Percentiles rank a stretch among this genome's conserved stretches.
Conservation (phyloP, 257 asterid species). For the Solanum sejunctum region DNA sequence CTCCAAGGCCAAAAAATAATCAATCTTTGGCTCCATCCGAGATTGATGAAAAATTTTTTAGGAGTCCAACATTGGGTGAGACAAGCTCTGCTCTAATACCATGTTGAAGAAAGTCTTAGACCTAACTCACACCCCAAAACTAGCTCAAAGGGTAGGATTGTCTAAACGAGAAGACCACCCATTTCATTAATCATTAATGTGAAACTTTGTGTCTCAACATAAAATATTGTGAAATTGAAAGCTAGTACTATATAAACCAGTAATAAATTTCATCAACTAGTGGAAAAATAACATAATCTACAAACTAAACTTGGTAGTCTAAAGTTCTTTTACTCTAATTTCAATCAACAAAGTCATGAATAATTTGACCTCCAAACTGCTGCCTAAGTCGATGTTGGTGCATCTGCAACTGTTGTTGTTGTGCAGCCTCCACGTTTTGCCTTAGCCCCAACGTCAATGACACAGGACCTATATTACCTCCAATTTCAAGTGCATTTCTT, state of each 20-base stretch:
- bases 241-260: background rate
- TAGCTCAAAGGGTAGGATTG: too few species aligned
- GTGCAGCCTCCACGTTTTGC: constrained; percentile 41
- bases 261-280: background rate
- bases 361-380: constrained; percentile 17
- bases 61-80: too few species aligned
- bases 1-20: too few species aligned
- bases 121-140: too few species aligned
- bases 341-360: constrained; percentile 25
- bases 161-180: too few species aligned
- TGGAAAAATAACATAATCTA: background rate
- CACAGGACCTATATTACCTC: constrained; percentile 49
- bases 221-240: background rate
- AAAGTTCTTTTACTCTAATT: background rate
- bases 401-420: constrained; percentile 10
- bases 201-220: background rate
- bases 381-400: constrained; percentile 18
- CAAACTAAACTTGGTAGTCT: background rate
- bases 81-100: too few species aligned
- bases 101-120: too few species aligned
- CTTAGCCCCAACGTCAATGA: constrained; percentile 60
- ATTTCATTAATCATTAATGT: too few species aligned
- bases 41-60: too few species aligned
- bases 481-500: constrained; percentile 25
- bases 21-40: too few species aligned